Conservation (phyloP, 2,329 filamentous ascomycete species). For the Acrocalymma vagum region DNA sequence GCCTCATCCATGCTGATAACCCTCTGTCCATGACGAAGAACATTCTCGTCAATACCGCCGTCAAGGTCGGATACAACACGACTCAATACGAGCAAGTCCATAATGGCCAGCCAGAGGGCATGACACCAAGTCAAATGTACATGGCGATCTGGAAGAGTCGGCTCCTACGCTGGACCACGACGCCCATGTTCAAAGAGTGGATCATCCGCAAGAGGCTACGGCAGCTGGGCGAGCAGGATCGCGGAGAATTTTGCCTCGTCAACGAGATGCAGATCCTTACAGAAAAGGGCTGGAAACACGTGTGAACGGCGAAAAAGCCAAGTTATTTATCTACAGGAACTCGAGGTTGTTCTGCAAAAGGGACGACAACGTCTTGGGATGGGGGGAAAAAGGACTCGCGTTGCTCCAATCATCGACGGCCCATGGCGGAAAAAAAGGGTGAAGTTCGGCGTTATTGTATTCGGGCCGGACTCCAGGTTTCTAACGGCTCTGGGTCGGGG, state of each 20-base stretch:
- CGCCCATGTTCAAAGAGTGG: conserved; percentile 16
- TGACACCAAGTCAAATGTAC: conserved; percentile 20
- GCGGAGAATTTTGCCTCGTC: conserved; percentile 42
- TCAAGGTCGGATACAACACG: conserved; percentile 71
- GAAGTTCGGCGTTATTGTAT: no score
- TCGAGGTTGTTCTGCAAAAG: no score
- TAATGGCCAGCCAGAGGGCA: conserved; percentile 5
- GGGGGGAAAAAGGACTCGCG: no score
- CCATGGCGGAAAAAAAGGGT: no score
- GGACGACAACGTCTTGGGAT: no score
- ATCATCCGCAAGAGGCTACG: conserved; percentile 14
- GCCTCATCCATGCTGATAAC: conserved; percentile 78
- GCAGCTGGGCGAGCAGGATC: conserved; percentile 24
- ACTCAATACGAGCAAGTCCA: conserved; percentile 32
- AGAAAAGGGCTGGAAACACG: conserved; percentile 47
- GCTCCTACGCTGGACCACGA: conserved; percentile 16
- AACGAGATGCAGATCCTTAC: conserved; percentile 51
- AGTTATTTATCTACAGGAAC: no score
- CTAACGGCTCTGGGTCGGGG: no score
- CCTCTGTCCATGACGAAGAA: conserved; percentile 61
- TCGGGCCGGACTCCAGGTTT: no score
- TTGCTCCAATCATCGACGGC: no score
- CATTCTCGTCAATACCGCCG: conserved; percentile 74
- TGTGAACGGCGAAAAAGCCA: conserved; percentile 36
- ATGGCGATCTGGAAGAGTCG: conserved; percentile 19